Percentiles rank a stretch among this genome's conserved stretches.
These are phyloP conservation scores for Chlorella sorokiniana DNA, from an alignment of 139 green algal genomes.

Conservation along the genomic window DNA sequence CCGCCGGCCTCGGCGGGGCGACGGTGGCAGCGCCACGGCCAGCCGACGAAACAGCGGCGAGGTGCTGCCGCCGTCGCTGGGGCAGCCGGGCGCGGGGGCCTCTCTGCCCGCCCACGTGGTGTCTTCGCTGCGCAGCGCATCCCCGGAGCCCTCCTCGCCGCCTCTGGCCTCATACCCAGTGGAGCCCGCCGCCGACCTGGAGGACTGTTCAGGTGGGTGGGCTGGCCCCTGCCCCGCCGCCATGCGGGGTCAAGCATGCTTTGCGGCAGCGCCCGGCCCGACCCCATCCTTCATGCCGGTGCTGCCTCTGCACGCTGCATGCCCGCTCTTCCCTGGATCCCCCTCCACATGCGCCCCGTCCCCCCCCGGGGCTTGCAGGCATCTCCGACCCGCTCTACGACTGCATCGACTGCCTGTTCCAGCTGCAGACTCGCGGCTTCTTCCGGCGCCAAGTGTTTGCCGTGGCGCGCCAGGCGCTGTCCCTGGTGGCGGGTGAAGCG, in stretches of 20 bases:
- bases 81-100: not conserved
- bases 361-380: constrained; percentile 36
- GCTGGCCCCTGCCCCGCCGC: not conserved
- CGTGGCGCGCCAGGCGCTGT: constrained; percentile 69
- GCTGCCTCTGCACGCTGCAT: too few species aligned
- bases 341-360: too few species aligned
- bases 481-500: constrained; percentile 73
- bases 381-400: constrained; percentile 69
- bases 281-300: not conserved
- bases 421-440: constrained; percentile 68
- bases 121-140: not conserved
- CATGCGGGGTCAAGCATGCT: not conserved
- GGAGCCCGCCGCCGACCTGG: constrained; percentile 32
- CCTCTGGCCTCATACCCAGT: constrained; percentile 9
- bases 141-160: not conserved
- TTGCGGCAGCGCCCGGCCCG: not conserved
- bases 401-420: constrained; percentile 71
- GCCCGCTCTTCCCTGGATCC: too few species aligned
- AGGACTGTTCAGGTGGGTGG: constrained; percentile 39
- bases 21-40: not conserved
- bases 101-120: not conserved
- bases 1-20: constrained; percentile 5
- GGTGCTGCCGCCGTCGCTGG: not conserved
- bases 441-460: constrained; percentile 67
- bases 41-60: constrained; percentile 22